A percentile compares a stretch with the other conserved stretches of the same genome.
These are phyloP conservation scores for Trichoderma sp. DNA, from an alignment of 2,329 filamentous ascomycete genomes.

Conservation along the genomic window DNA sequence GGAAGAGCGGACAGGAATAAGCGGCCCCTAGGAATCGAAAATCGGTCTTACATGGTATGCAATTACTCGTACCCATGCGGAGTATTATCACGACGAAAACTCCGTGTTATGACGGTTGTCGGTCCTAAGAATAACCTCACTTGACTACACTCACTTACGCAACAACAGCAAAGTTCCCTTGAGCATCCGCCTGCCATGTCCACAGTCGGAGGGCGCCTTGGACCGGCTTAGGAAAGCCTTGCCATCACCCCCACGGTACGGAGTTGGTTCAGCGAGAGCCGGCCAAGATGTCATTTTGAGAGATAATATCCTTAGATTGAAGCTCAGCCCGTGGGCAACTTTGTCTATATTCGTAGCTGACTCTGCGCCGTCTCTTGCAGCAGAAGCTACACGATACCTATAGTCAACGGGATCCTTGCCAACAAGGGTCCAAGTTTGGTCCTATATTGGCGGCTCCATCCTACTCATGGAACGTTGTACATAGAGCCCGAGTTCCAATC, in stretches of 20 bases:
- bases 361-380: background rate
- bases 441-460: background rate
- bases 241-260: background rate
- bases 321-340: background rate
- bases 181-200: background rate
- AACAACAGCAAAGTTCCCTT: background rate
- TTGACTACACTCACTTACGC: background rate
- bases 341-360: background rate
- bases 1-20: background rate
- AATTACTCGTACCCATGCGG: background rate
- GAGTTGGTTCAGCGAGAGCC: background rate
- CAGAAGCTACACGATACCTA: background rate
- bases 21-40: background rate
- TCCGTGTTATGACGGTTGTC: background rate
- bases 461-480: background rate
- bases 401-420: background rate
- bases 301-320: background rate
- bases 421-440: background rate
- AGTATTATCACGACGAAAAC: background rate
- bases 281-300: background rate
- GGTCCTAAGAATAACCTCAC: background rate
- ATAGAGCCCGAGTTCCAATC: background rate
- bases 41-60: background rate
- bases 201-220: background rate
- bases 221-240: background rate